Conservation (phyloP, 768 basidiomycete genomes). For the Tylopilus felleus region DNA sequence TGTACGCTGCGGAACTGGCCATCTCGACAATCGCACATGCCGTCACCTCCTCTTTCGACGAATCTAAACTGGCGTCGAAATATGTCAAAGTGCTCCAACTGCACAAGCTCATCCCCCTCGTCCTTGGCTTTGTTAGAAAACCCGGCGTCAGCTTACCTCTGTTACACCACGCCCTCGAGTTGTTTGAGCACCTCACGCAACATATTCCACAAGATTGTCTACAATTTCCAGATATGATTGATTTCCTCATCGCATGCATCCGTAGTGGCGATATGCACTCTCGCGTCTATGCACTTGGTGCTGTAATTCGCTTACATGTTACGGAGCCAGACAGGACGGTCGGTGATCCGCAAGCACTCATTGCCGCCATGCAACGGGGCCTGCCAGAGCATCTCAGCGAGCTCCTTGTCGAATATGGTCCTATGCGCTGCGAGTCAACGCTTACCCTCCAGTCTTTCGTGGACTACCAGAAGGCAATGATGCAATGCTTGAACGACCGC, state of each 20-base stretch:
- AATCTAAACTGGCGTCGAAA: conserved; percentile 31
- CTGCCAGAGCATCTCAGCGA: conserved; percentile 46
- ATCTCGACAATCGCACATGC: conserved; percentile 52
- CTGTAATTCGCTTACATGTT: conserved; percentile 47
- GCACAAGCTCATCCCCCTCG: conserved; percentile 38
- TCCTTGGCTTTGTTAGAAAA: conserved; percentile 41
- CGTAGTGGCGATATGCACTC: conserved; percentile 52
- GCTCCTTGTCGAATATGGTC: conserved; percentile 47
- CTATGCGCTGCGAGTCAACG: conserved; percentile 43
- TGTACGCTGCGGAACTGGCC: conserved; percentile 43
- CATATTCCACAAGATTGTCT: conserved; percentile 44
- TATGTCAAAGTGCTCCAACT: conserved; percentile 41
- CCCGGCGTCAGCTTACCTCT: conserved; percentile 40
- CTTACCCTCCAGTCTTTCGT: conserved; percentile 38
- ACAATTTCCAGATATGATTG: conserved; percentile 39
- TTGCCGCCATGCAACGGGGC: conserved; percentile 40
- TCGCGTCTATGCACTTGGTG: conserved; percentile 51
- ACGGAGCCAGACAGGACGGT: conserved; percentile 40
- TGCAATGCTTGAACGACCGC: conserved; percentile 41
- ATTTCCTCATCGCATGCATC: conserved; percentile 51
- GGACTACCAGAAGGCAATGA: conserved; percentile 54
- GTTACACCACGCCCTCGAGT: conserved; percentile 47
- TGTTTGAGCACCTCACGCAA: conserved; percentile 41
- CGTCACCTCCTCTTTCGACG: conserved; percentile 39
- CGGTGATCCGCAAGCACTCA: conserved; percentile 46